Percentiles rank a stretch among this genome's conserved stretches.
Conservation (phyloP, 1,284 basidiomycete species). For the Apiotrichum domesticum region DNA sequence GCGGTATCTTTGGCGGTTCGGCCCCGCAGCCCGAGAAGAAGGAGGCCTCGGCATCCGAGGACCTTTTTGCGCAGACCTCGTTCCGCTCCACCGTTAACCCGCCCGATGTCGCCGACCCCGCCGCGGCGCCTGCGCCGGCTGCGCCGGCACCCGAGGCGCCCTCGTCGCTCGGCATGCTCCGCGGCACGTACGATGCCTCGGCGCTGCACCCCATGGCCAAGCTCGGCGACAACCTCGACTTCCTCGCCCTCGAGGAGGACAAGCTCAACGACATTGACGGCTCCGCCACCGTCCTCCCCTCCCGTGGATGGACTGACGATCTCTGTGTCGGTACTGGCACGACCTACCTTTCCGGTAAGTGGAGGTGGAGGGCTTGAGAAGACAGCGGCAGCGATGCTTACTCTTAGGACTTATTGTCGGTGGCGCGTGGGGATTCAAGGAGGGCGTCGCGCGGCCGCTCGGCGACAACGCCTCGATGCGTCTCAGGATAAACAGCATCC, state of each 20-base stretch:
- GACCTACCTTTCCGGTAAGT: constrained; percentile 93
- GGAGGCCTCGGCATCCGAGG: constrained; percentile 31
- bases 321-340: constrained; percentile 98
- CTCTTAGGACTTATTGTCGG: constrained; percentile 78
- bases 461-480: constrained; percentile 61
- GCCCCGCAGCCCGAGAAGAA: constrained; percentile 13
- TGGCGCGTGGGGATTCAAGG: constrained; percentile 90
- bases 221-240: constrained; percentile 75
- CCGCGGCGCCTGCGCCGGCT: constrained; percentile 5
- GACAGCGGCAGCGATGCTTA: constrained; percentile 55
- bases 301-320: constrained; percentile 98
- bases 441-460: constrained; percentile 80
- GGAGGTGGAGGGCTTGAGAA: constrained; percentile 57
- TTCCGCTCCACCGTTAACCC: constrained; percentile 33
- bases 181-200: constrained; percentile 77
- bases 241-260: constrained; percentile 87
- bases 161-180: constrained; percentile 75
- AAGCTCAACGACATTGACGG: constrained; percentile 82
- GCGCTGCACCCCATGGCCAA: constrained; percentile 85
- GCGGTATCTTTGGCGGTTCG: constrained; percentile 37
- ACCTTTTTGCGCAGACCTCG: constrained; percentile 37
- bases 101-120: constrained; percentile 9
- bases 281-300: constrained; percentile 76
- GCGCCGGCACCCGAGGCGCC: constrained; percentile 23
- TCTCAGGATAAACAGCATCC: constrained; percentile 89